These are phyloP conservation scores for Volvox africanus DNA, from an alignment of 139 green algal genomes.

Conservation along the genomic window DNA sequence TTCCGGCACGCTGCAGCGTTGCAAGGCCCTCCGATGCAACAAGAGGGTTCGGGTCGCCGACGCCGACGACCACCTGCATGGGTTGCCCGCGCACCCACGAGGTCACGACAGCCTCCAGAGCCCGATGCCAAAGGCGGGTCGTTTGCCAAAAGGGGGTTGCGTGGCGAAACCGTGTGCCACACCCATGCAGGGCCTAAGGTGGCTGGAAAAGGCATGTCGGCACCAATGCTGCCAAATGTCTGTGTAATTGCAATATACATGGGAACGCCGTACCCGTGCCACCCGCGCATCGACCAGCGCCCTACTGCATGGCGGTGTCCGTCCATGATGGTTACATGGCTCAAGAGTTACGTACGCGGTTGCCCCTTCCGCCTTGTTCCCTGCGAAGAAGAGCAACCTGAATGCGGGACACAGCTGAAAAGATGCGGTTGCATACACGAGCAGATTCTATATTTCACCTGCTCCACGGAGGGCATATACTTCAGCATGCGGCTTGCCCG, in stretches of 20 bases:
- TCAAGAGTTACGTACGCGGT: constrained; percentile 99
- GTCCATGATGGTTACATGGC: constrained; percentile 97
- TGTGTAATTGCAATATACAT: too few relatives aligned
- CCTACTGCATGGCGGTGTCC: constrained; percentile 93
- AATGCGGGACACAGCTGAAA: background rate
- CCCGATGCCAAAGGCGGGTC: too few relatives aligned
- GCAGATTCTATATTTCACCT: constrained; percentile 51
- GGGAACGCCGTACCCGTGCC: constrained; percentile 57
- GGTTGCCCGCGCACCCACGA: too few relatives aligned
- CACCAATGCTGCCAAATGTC: too few relatives aligned
- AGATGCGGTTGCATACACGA: background rate
- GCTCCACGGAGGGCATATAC: constrained; percentile 95
- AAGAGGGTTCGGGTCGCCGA: constrained; percentile 91
- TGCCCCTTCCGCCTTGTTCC: constrained; percentile 76
- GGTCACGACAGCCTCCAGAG: too few relatives aligned
- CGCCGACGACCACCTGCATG: constrained; percentile 88
- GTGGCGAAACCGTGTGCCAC: too few relatives aligned
- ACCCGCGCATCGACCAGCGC: constrained; percentile 92
- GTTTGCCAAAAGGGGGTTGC: too few relatives aligned
- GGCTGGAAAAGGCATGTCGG: too few relatives aligned
- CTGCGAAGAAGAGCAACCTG: constrained; percentile 32
- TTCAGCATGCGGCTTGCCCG: constrained; percentile 97
- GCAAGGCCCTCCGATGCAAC: constrained; percentile 83
- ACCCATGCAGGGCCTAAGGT: too few relatives aligned
- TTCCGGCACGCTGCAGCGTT: constrained; percentile 79